Evolutionary conservation across 2,329 filamentous ascomycete species (phyloP), one percentile per base, ranked within the genome.

Genomic region (Tolypocladium sp.): DNA sequence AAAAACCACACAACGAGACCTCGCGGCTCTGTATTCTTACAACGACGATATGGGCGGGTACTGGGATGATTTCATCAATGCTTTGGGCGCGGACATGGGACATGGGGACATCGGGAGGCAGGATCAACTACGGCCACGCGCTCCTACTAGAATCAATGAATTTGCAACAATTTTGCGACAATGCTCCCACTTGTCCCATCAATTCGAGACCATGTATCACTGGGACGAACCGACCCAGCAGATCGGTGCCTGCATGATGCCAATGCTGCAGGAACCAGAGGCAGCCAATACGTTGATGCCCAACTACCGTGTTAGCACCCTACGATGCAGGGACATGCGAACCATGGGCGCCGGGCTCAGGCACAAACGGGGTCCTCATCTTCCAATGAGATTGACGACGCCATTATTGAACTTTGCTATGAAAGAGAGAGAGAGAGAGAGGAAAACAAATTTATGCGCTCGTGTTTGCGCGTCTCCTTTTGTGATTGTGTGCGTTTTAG

Each of bases 321-420:
- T 30, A 37, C 41, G 41, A 56, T 57, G 55, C 55, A 49, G 55
- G 55, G 41, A 57, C 55, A 30, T 57, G 55, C 55, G 30, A 57
- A 35, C 41, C 17, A 20, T 49, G 41, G 13, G n/a, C 13, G 20
- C 9, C 30, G 15, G 40, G 41, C 55, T 46, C 41, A 30, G n/a
- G 55, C 55, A n/a, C 10, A 44, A 57, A 46, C 30, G 30, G n/a
- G 20, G 40, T 22, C 33, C 2, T 30, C 30, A 22, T 53, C 49
- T 53, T 37, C 49, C 49, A 53, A 53, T 53, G 30, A 15, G 20
- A 35, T n/a, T n/a, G n/a, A n/a, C 8, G 12, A 22, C 12, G 4
- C 20, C 20, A 10, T 12, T 35, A 12, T 33, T 20, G 20, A 20
- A 15, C 20, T 22, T 53, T 35, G 49, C 33, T 37, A 22, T 22